Percentiles rank a stretch among this genome's conserved stretches.
These are phyloP conservation scores for Carex myosuroides DNA, from an alignment of 176 grass and related monocot species.

Conservation along the genomic window DNA sequence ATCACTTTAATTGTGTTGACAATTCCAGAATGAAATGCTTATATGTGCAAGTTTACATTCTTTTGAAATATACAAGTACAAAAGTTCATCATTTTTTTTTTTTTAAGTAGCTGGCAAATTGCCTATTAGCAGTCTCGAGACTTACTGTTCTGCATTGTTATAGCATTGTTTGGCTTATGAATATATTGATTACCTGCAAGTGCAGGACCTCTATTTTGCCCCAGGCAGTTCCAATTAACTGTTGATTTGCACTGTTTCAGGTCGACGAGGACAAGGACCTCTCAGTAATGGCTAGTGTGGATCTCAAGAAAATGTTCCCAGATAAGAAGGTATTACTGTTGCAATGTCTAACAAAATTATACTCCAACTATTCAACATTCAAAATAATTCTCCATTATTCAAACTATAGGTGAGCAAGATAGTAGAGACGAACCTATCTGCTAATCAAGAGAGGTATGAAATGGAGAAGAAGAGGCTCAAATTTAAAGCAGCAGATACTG, in stretches of 20 bases:
- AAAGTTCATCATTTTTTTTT: too few species aligned
- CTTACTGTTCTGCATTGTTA: neutral
- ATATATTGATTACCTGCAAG: neutral
- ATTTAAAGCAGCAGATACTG: constrained; percentile 52
- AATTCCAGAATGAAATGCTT: neutral
- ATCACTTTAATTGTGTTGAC: neutral
- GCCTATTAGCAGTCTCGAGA: neutral
- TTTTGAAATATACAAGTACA: neutral
- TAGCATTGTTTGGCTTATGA: neutral
- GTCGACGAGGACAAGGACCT: constrained; percentile 75
- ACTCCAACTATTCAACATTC: constrained; percentile 9
- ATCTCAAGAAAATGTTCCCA: constrained; percentile 79
- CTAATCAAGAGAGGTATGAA: constrained; percentile 59
- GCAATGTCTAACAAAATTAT: neutral
- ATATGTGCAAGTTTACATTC: neutral
- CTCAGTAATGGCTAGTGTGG: constrained; percentile 47
- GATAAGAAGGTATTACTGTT: constrained; percentile 52
- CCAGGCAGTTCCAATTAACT: neutral
- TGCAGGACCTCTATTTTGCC: neutral
- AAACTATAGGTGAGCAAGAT: constrained; percentile 54
- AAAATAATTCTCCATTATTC: neutral
- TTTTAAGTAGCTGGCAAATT: too few species aligned
- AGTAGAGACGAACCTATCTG: constrained; percentile 64
- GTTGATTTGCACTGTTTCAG: constrained; percentile 21
- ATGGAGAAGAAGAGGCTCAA: constrained; percentile 95